phyloP scores from a whole-genome alignment of 805 yeast genomes.

The Ogataea populi-albae region DNA sequence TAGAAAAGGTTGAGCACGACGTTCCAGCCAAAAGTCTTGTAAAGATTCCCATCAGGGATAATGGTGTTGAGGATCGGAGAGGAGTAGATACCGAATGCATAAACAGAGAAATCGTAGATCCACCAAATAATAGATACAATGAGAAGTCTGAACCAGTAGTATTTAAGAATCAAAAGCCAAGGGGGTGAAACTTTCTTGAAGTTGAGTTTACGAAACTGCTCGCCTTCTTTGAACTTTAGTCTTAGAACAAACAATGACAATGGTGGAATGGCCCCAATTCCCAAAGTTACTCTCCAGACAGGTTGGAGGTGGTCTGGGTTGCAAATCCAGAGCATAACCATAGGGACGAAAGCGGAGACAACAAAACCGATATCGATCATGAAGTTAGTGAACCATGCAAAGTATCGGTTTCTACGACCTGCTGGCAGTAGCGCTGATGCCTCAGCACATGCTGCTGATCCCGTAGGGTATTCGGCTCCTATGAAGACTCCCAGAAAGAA shows the following conservation, averaged over 20 bases:
- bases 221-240: constrained; percentile 70
- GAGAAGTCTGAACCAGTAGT: constrained; percentile 76
- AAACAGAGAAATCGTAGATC: constrained; percentile 82
- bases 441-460: constrained; percentile 91
- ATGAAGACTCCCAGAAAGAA: constrained; percentile 88
- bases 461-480: constrained; percentile 94
- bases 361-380: constrained; percentile 91
- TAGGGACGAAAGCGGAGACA: constrained; percentile 76
- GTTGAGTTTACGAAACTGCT: constrained; percentile 64
- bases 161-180: constrained; percentile 64
- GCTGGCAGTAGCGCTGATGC: constrained; percentile 74
- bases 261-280: constrained; percentile 89
- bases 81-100: constrained; percentile 85
- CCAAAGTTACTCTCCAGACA: constrained; percentile 90
- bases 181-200: constrained; percentile 68
- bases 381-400: constrained; percentile 82
- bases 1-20: constrained; percentile 84
- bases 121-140: constrained; percentile 84
- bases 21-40: constrained; percentile 87
- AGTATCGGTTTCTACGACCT: constrained; percentile 87
- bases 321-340: constrained; percentile 83
- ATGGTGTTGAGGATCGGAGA: constrained; percentile 60
- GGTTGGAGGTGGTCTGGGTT: constrained; percentile 65
- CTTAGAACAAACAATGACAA: constrained; percentile 73
- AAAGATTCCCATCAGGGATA: constrained; percentile 59